A percentile compares a stretch with the other conserved stretches of the same genome.
phyloP scores from a whole-genome alignment of 2,329 filamentous ascomycete species.

The Monosporascus sp. region DNA sequence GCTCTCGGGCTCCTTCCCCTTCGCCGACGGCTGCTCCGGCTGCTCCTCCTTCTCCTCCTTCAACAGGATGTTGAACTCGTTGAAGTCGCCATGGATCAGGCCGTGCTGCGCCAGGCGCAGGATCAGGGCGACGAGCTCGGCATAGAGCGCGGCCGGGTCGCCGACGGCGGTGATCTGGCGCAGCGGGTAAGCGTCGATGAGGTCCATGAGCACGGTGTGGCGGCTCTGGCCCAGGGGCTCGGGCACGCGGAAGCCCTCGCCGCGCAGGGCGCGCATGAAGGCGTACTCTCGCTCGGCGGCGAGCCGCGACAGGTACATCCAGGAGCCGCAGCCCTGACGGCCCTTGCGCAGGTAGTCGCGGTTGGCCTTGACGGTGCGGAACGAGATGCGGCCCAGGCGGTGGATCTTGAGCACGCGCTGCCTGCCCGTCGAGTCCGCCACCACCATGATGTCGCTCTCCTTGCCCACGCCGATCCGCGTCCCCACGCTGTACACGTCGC shows the following conservation, averaged over 20 bases:
- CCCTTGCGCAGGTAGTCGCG: constrained; percentile 86
- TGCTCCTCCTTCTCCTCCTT: constrained; percentile 57
- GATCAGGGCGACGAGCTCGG: constrained; percentile 84
- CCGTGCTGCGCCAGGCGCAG: constrained; percentile 78
- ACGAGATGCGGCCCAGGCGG: constrained; percentile 89
- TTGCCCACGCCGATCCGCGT: constrained; percentile 95
- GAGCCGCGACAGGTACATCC: constrained; percentile 96
- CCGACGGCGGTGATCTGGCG: constrained; percentile 82
- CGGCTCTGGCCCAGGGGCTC: constrained; percentile 83
- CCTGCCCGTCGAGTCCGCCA: constrained; percentile 70
- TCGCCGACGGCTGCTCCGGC: constrained; percentile 26
- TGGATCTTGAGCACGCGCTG: constrained; percentile 94
- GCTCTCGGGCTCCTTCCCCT: constrained; percentile 11
- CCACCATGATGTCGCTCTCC: constrained; percentile 94
- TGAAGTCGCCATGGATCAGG: constrained; percentile 96
- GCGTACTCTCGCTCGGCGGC: constrained; percentile 92
- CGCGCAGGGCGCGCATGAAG: constrained; percentile 82
- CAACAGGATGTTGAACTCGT: constrained; percentile 97
- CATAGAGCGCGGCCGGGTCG: constrained; percentile 80
- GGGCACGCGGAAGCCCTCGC: constrained; percentile 86
- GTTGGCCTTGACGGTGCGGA: constrained; percentile 93
- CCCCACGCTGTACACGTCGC: constrained; percentile 84
- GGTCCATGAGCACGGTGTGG: constrained; percentile 93
- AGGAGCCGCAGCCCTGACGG: constrained; percentile 63
- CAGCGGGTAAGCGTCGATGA: constrained; percentile 88